A percentile compares a stretch with the other conserved stretches of the same genome.
Evolutionary conservation across 345 rosid genomes (phyloP).

Genomic region (Gossypium raimondii): DNA sequence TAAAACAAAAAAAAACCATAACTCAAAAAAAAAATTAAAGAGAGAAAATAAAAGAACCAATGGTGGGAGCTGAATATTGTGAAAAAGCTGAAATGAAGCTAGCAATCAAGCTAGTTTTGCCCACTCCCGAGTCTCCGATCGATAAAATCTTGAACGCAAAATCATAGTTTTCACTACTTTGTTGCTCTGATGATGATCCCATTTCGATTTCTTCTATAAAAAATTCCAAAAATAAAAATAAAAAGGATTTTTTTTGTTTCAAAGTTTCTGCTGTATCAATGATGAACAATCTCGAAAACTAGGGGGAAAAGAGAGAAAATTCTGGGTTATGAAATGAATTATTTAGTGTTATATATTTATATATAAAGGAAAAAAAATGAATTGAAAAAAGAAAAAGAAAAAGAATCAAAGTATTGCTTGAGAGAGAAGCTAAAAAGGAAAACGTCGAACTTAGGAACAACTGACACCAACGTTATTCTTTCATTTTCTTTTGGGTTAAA

Average conservation of each 20-base stretch:
- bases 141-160: slow-evolving; percentile 91
- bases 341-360: background rate
- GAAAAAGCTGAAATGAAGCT: slow-evolving; percentile 77
- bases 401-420: slow-evolving; percentile 38
- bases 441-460: slow-evolving; percentile 37
- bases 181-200: slow-evolving; percentile 85
- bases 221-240: background rate
- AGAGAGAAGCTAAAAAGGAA: slow-evolving; percentile 38
- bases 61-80: slow-evolving; percentile 79
- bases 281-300: slow-evolving; percentile 19
- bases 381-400: slow-evolving; percentile 1
- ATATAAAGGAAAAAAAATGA: background rate
- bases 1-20: background rate
- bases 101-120: slow-evolving; percentile 90
- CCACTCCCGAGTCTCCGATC: slow-evolving; percentile 95
- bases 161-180: slow-evolving; percentile 52
- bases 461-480: slow-evolving; percentile 44
- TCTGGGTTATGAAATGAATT: background rate
- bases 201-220: slow-evolving; percentile 22
- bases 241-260: background rate
- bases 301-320: background rate
- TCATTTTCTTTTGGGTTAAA: slow-evolving; percentile 5
- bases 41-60: slow-evolving; percentile 39
- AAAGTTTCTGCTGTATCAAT: slow-evolving; percentile 24
- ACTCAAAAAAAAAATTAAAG: background rate